Evolutionary conservation across 2,329 filamentous ascomycete species (phyloP).

Genomic region (Venturiaceae sp.): DNA sequence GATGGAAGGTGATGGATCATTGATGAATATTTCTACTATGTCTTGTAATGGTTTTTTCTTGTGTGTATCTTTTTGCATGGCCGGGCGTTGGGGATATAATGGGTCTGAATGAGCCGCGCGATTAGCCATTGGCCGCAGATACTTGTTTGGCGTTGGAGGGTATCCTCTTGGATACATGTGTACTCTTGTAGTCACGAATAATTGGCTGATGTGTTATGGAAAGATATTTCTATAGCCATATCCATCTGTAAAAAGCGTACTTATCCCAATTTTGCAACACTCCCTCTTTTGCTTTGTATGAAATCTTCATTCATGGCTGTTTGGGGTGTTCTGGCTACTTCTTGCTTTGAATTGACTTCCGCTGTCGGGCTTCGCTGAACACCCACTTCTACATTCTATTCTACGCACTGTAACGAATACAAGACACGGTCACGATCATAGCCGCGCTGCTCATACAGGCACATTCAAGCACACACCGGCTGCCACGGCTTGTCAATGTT

Average conservation of each 20-base stretch:
- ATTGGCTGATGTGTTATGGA: background rate
- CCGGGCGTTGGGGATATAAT: background rate
- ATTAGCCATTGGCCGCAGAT: background rate
- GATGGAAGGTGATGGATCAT: slow-evolving; percentile 16
- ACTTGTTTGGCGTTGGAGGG: background rate
- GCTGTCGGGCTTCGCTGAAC: no score
- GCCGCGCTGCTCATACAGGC: background rate
- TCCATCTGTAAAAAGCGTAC: background rate
- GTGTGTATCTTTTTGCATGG: background rate
- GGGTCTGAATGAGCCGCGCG: background rate
- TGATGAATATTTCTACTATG: slow-evolving; percentile 3
- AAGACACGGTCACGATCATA: background rate
- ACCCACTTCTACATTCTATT: no score
- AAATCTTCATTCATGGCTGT: no score
- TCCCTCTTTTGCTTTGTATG: background rate
- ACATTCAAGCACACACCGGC: no score
- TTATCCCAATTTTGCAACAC: background rate
- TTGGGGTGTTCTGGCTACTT: no score
- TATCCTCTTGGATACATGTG: background rate
- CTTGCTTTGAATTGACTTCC: no score
- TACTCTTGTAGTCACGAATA: background rate
- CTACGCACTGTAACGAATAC: background rate
- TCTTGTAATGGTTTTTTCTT: background rate
- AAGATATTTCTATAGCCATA: background rate
- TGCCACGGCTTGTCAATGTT: no score